Evolutionary conservation across 106 monocot species (phyloP).

Genomic region (Vanilla planifolia): DNA sequence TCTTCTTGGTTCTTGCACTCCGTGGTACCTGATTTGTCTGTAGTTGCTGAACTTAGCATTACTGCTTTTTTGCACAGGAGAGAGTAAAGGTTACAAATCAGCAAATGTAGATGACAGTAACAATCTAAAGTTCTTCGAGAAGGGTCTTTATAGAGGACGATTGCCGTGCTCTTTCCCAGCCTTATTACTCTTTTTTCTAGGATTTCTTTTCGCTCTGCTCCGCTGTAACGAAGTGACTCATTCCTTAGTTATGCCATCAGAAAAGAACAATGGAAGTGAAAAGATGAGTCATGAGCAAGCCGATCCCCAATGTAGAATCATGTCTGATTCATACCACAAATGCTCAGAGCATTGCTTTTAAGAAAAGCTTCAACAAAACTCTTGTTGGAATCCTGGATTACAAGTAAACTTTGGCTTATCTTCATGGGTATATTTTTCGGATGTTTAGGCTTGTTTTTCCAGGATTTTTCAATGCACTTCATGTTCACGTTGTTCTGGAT

Average conservation of each 20-base stretch:
- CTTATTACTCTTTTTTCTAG: conserved; percentile 2
- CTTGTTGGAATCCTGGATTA: too few species aligned
- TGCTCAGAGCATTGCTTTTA: too few species aligned
- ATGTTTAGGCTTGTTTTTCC: too few species aligned
- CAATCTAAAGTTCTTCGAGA: too few species aligned
- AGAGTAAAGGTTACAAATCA: neutral
- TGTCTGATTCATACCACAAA: too few species aligned
- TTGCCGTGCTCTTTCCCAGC: neutral
- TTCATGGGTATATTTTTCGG: too few species aligned
- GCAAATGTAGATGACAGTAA: neutral
- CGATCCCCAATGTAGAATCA: neutral
- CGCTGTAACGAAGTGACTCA: neutral
- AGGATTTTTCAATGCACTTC: too few species aligned
- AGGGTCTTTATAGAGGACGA: neutral
- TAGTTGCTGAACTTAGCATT: neutral
- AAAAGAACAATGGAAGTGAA: neutral
- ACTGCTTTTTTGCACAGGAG: neutral
- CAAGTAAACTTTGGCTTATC: too few species aligned
- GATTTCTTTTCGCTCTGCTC: conserved; percentile 1
- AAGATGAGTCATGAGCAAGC: neutral
- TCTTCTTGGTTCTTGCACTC: neutral
- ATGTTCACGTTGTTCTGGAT: too few species aligned
- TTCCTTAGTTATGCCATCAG: conserved; percentile 2
- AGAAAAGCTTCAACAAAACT: too few species aligned
- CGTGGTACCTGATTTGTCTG: neutral